Base-by-base conservation (phyloP, 2,329 filamentous ascomycete species). In the Ophiocordyceps polyrhachis-furcata region DNA sequence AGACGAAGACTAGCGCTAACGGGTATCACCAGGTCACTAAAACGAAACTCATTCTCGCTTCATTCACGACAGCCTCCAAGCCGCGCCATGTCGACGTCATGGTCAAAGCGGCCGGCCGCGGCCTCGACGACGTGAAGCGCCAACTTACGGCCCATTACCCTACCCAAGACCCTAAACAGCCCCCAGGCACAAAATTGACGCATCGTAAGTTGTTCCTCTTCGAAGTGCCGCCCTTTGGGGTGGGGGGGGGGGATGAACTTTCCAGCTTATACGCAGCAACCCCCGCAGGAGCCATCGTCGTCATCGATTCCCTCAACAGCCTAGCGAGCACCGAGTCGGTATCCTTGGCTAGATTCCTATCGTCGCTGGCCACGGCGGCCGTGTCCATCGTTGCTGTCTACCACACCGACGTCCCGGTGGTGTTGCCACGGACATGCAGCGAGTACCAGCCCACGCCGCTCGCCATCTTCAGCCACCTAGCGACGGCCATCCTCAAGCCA, bases 401-500 rank as follows among this genome's bases (percentile, higher is more conserved):
- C 60, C 91, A 96, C 65, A 68, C 73, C 44, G 89, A 96, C 61
- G 71, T 89, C 4, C 81, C 85, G 1, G 61, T 76, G 23, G 53
- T 65, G 45, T 61, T 71, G 61, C 60, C 58, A 28, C 61, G 46
- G 32, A 56, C 58, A 8, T 61, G 58, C 44, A 64, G 60, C 51
- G 68, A 73, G 54, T 79, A 84, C 61, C 65, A 74, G 17, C 85
- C 87, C 1, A 65, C 76, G 25, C 77, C 86, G 0, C 68, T 93
- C 13, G 78, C 78, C 1, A 66, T 87, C 1, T 69, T 96, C 20
- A 74, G 72, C 41, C 93, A 93, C 61, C 77, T 95, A 47, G 84
- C 88, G n/a, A 98, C 91, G 4, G 81, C 86, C 4, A 74, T 96
- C 44, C 70, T 96, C 47, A 78, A 74, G 5, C 69, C 83, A 0